Base-by-base conservation (phyloP, 768 basidiomycete genomes). In the Cystofilobasidium ferigula region DNA sequence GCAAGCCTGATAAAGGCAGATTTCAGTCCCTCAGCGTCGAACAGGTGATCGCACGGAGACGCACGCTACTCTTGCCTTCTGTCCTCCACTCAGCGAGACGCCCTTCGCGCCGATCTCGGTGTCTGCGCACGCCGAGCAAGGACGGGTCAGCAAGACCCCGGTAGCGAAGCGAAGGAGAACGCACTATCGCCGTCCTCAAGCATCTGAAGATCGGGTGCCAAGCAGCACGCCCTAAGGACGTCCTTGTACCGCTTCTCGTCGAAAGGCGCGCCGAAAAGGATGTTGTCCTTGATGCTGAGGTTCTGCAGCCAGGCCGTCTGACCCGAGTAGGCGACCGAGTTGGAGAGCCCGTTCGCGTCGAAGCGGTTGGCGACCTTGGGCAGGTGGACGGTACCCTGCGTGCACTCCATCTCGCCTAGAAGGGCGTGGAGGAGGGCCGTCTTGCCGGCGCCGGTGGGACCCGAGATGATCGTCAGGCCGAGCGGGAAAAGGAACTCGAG, bases 401-500 rank as follows among this genome's bases (percentile, higher is more conserved):
- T 79, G 70, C 81, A 74, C 0, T 85, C 85, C 82, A 89, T 80
- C 73, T 88, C 87, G 24, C 86, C 86, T 0, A 87, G 79, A 14
- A 86, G 76, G 6, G 85, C 84, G 61, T 40, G 18, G 20, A 74
- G 69, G 14, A 67, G 75, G 0, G 88, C 87, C 0, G 86, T 88
- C 77, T 92, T 92, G 0, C 89, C 89, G 47, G 84, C 83, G 6
- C 87, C 89, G 7, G 88, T 89, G 0, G 88, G 86, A 0, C 78
- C 78, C 26, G 85, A 85, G 61, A 91, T 79, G 9, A 91, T 76
- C 0, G 86, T 83, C 22, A 92, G 76, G 73, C 83, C 84, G 40
- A 85, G 80, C 0, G 89, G 88, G 77, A 92, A 91, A 54, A 78
- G 72, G 36, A 92, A 77, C 35, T 79, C 78, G 40, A 90, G 77